These are phyloP conservation scores for Heterobasidion occidentale DNA, from an alignment of 1,284 basidiomycete species.

Conservation along the genomic window DNA sequence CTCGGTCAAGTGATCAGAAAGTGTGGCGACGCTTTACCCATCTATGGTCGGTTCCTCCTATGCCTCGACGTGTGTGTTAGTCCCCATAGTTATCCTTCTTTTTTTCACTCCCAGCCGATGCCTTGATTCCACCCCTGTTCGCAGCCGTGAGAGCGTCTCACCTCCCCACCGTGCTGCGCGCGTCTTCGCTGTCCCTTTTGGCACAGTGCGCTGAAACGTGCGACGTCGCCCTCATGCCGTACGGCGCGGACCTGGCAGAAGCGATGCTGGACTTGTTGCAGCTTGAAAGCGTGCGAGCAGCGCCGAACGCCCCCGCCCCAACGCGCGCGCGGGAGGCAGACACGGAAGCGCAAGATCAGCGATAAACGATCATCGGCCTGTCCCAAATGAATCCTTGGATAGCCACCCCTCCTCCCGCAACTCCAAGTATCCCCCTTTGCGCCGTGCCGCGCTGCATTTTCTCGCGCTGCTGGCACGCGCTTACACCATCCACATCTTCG, in stretches of 20 bases:
- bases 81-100: constrained; percentile 1
- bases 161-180: constrained; percentile 67
- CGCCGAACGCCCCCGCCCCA: constrained; percentile 11
- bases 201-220: constrained; percentile 65
- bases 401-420: constrained; percentile 45
- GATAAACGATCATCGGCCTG: no score
- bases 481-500: constrained; percentile 39
- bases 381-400: constrained; percentile 29
- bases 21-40: constrained; percentile 62
- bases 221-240: constrained; percentile 54
- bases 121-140: constrained; percentile 67
- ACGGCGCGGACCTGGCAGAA: constrained; percentile 51
- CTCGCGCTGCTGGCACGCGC: constrained; percentile 57
- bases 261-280: constrained; percentile 77
- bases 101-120: constrained; percentile 38
- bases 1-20: constrained; percentile 72
- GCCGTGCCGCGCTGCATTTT: constrained; percentile 78
- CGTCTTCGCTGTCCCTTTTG: constrained; percentile 79
- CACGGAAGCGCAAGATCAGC: neutral
- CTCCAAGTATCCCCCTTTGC: constrained; percentile 69
- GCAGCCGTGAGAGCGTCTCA: constrained; percentile 46
- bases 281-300: constrained; percentile 48
- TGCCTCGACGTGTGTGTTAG: neutral
- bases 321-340: constrained; percentile 4
- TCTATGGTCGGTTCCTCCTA: constrained; percentile 50